Evolutionary conservation across 371 early-diverging fungal genomes (phyloP).

Genomic region (Batrachochytrium dendrobatidis): DNA sequence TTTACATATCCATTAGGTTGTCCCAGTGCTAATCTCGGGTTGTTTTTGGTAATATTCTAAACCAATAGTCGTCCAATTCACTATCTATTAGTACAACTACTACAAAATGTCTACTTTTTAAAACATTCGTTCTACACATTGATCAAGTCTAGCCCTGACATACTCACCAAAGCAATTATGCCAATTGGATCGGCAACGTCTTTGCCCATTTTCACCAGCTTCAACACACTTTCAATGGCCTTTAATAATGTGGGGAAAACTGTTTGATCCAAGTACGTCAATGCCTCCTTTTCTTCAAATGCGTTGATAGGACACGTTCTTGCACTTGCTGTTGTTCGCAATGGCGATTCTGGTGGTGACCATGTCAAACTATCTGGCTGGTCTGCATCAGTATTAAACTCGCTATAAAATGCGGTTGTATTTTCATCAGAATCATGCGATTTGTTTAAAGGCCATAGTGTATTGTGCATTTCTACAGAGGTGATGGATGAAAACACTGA

Average conservation of each 20-base stretch:
- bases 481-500: too few species aligned
- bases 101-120: too few species aligned
- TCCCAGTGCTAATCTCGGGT: neutral
- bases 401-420: too few species aligned
- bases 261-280: neutral
- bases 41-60: neutral
- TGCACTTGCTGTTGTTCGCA: neutral
- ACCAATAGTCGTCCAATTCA: neutral
- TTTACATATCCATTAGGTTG: too few species aligned
- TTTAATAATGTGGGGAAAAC: neutral
- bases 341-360: neutral
- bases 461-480: too few species aligned
- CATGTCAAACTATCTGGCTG: neutral
- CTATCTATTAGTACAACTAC: too few species aligned
- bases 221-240: neutral
- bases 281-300: neutral
- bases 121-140: too few species aligned
- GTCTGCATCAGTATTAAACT: too few species aligned
- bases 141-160: too few species aligned
- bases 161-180: neutral
- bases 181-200: neutral
- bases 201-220: neutral
- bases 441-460: too few species aligned
- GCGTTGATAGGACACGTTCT: neutral
- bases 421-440: too few species aligned